phyloP scores from a whole-genome alignment of 257 asterid species.

The Linderniella brevidens region DNA sequence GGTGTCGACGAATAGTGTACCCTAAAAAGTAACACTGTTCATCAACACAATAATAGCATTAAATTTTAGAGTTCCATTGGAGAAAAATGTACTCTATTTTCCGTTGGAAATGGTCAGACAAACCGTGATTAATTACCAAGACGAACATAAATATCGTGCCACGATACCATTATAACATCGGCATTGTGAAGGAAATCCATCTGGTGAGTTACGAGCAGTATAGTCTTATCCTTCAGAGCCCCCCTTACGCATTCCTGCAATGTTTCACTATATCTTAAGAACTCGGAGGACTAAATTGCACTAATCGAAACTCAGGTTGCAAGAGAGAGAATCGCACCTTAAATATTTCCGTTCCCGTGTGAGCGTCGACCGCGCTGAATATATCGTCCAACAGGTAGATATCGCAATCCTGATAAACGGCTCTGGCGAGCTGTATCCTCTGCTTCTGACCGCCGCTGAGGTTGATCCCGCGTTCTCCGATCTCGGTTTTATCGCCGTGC shows the following conservation, averaged over 20 bases:
- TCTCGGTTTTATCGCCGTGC: slow-evolving; percentile 55
- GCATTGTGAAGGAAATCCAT: slow-evolving; percentile 62
- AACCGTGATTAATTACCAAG: no score
- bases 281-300: not conserved
- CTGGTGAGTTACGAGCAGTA: slow-evolving; percentile 64
- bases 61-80: no score
- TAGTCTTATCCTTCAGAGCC: slow-evolving; percentile 37
- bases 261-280: no score
- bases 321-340: slow-evolving; percentile 23
- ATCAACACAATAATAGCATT: no score
- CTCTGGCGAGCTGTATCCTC: slow-evolving; percentile 67
- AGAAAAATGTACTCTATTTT: no score
- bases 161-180: slow-evolving; percentile 40
- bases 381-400: slow-evolving; percentile 56
- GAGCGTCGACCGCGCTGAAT: slow-evolving; percentile 94
- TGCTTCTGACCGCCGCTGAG: slow-evolving; percentile 86
- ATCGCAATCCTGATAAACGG: slow-evolving; percentile 61
- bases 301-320: no score
- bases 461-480: slow-evolving; percentile 68
- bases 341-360: slow-evolving; percentile 65
- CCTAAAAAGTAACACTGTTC: no score
- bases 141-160: not conserved
- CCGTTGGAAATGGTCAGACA: no score
- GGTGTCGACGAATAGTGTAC: no score
- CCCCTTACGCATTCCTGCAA: slow-evolving; percentile 58